Percentiles rank a stretch among this genome's conserved stretches.
Evolutionary conservation across 805 yeast genomes (phyloP).

Genomic region (Pichia ethanolica): DNA sequence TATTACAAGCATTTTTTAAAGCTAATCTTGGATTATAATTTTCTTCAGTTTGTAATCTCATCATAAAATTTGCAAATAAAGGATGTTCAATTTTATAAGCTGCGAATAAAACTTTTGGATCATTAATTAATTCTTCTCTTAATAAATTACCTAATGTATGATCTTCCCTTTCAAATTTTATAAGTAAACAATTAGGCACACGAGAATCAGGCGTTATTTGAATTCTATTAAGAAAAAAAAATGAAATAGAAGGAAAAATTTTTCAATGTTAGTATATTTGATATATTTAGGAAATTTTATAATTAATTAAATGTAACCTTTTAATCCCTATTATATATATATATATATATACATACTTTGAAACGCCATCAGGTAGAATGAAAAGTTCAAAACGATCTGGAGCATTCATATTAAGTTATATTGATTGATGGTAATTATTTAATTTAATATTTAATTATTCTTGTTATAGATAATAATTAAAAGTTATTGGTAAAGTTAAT

Average conservation of each 20-base stretch:
- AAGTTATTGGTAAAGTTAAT: no score
- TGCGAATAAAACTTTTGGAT: constrained; percentile 85
- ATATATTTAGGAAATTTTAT: no score
- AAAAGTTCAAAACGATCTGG: constrained; percentile 98
- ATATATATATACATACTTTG: constrained; percentile 56
- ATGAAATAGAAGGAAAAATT: neutral
- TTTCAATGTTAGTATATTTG: constrained; percentile 4
- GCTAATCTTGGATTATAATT: constrained; percentile 91
- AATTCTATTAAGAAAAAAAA: constrained; percentile 27
- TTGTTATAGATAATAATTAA: no score
- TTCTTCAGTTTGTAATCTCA: constrained; percentile 94
- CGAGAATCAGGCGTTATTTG: constrained; percentile 88
- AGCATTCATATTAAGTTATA: constrained; percentile 65
- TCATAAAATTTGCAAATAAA: constrained; percentile 85
- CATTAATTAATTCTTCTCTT: constrained; percentile 78
- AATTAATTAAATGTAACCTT: no score
- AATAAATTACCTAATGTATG: constrained; percentile 91
- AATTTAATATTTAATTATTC: no score
- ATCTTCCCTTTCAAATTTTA: constrained; percentile 94
- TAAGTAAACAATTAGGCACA: constrained; percentile 89
- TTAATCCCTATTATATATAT: no score
- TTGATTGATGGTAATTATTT: neutral
- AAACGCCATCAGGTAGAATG: constrained; percentile 94
- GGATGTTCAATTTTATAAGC: constrained; percentile 99
- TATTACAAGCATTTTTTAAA: constrained; percentile 79